Percentiles rank a stretch among this genome's conserved stretches.
Evolutionary conservation across 2,329 filamentous ascomycete genomes (phyloP).

Genomic region (Penicillium sp.): DNA sequence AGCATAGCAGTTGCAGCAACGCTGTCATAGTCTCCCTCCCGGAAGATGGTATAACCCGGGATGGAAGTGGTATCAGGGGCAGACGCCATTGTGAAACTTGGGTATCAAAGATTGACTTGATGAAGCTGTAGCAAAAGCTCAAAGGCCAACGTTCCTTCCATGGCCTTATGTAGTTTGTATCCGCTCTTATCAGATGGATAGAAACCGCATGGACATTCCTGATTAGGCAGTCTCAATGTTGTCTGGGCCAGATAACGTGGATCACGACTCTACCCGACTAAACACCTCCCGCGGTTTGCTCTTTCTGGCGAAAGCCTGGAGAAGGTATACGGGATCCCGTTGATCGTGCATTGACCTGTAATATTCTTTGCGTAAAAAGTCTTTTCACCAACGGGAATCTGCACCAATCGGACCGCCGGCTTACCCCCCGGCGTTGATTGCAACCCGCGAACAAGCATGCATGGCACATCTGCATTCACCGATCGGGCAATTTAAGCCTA

Average conservation of each 20-base stretch:
- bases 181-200: constrained; percentile 13
- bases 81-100: constrained; percentile 22
- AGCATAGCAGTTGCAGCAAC: constrained; percentile 26
- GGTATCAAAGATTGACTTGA: constrained; percentile 7
- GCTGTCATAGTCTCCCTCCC: constrained; percentile 28
- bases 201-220: constrained; percentile 25
- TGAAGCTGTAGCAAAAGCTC: constrained; percentile 11
- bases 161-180: constrained; percentile 17
- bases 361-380: constrained; percentile 23
- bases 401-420: constrained; percentile 14
- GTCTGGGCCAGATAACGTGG: constrained; percentile 7
- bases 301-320: constrained; percentile 17
- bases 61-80: constrained; percentile 28
- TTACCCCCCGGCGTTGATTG: neutral
- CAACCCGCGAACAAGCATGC: neutral
- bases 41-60: constrained; percentile 29
- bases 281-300: constrained; percentile 2
- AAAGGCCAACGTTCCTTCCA: neutral
- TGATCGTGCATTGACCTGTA: constrained; percentile 5
- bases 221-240: constrained; percentile 20
- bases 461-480: constrained; percentile 1
- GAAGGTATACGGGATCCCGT: constrained; percentile 4
- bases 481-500: constrained; percentile 17
- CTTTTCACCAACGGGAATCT: constrained; percentile 1
- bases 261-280: constrained; percentile 16